Evolutionary conservation across 768 basidiomycete genomes (phyloP).

Genomic region (Favolaschia claudopus): DNA sequence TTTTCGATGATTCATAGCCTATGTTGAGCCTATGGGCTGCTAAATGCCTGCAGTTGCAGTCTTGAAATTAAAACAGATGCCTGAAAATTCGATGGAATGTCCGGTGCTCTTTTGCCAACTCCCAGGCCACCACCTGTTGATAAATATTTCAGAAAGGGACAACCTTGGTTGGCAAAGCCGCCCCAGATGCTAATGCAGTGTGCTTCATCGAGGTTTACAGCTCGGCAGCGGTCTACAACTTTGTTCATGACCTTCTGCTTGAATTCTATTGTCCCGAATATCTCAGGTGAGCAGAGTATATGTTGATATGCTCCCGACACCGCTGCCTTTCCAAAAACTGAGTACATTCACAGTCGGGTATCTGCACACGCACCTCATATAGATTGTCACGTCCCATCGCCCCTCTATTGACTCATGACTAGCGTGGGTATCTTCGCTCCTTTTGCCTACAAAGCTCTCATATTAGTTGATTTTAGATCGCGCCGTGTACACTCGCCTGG

Average conservation of each 20-base stretch:
- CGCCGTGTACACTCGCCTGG: slow-evolving; percentile 15
- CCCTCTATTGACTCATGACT: background rate
- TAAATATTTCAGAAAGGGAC: too few species aligned
- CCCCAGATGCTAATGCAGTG: too few species aligned
- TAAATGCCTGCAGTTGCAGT: too few species aligned
- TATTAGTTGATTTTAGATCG: background rate
- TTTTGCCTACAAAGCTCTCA: background rate
- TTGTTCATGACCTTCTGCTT: background rate
- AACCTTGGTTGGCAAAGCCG: too few species aligned
- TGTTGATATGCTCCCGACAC: background rate
- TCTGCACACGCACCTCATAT: background rate
- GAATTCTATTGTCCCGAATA: background rate
- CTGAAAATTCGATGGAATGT: too few species aligned
- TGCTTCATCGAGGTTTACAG: background rate
- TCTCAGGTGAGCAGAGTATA: background rate
- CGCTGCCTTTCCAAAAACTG: background rate
- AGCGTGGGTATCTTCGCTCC: background rate
- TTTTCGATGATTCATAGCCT: too few species aligned
- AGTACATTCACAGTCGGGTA: background rate
- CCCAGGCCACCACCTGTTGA: too few species aligned
- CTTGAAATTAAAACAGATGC: too few species aligned
- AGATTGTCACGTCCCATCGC: background rate
- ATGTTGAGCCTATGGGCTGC: too few species aligned
- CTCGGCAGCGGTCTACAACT: background rate
- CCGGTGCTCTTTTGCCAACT: too few species aligned